Evolutionary conservation across 495 filamentous ascomycete genomes (phyloP), one percentile per base, ranked within the genome.

Genomic region (Annulohypoxylon bovei): DNA sequence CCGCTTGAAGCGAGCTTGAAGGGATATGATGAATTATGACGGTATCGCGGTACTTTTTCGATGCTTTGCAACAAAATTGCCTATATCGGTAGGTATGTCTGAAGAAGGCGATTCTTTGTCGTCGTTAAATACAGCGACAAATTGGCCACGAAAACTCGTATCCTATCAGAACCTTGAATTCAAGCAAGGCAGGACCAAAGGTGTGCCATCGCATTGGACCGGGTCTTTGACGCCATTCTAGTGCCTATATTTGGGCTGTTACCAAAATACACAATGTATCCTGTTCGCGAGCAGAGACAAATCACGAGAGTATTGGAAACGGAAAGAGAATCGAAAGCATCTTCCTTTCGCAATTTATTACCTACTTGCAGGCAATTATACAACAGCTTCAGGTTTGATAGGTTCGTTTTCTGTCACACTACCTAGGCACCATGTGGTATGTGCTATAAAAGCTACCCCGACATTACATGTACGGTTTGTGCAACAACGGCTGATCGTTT

Each of bases 111-210:
- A 70, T 58, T 67, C 66, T 70, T 64, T 67, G 44, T 70, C 62
- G 54, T 69, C 66, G 66, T 70, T 70, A 55, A 70, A 67, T 20
- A 49, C 28, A 6, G n/a, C 28, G n/a, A 59, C 57, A 73, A 56
- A 53, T 67, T 70, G 62, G 6, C 28, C 42, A 70, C 71, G 66
- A 70, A 70, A 70, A 73, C 62, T 39, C 39, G 23, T 18, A 37
- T 20, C 67, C 71, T 70, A 70, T 73, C 65, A 67, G 39, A 39
- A 37, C 35, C 32, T 57, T 28, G 56, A 53, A 30, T 23, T 23
- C 30, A 3, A 25, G n/a, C 47, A 40, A 54, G 49, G 50, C 62
- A 72, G 56, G 47, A 55, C 70, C 40, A 61, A 42, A 42, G 28
- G 44, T 39, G 32, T 32, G 44, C 53, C 59, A 67, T 67, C 59